Conservation (phyloP, 768 basidiomycete species). For the Lanmaoa pseudosensibilis region DNA sequence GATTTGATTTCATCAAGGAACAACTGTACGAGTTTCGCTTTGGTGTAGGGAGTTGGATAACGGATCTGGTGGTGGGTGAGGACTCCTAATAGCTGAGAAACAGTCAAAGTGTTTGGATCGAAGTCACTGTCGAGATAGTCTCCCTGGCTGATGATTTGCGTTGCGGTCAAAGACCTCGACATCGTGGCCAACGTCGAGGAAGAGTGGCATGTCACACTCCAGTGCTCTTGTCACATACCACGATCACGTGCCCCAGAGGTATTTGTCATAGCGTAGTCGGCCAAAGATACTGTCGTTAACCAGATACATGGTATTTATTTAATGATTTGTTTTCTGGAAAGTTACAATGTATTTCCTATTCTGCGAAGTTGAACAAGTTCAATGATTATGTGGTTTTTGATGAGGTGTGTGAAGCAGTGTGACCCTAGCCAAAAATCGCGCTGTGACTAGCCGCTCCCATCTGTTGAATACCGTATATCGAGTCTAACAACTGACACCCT, state of each 20-base stretch:
- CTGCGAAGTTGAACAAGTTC: no score
- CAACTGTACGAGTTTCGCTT: slow-evolving; percentile 71
- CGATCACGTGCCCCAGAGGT: slow-evolving; percentile 30
- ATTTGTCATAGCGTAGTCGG: no score
- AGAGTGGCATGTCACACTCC: neutral
- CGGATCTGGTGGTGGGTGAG: slow-evolving; percentile 74
- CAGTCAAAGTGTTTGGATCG: slow-evolving; percentile 69
- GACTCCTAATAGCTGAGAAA: slow-evolving; percentile 78
- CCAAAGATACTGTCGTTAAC: no score
- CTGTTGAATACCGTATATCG: no score
- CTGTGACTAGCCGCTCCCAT: no score
- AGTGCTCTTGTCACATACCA: slow-evolving; percentile 5
- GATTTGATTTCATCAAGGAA: slow-evolving; percentile 77
- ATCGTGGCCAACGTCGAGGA: slow-evolving; percentile 40
- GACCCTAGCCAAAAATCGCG: no score
- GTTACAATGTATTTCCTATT: no score
- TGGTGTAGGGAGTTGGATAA: slow-evolving; percentile 74
- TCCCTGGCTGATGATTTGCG: slow-evolving; percentile 71
- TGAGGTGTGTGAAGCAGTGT: no score
- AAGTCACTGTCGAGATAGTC: slow-evolving; percentile 81
- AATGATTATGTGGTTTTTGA: no score
- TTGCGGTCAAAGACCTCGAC: slow-evolving; percentile 70
- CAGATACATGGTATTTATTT: no score
- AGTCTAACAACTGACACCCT: no score
- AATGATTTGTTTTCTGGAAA: no score